Evolutionary conservation across 345 rosid species (phyloP).

Genomic region (Murraya paniculata): DNA sequence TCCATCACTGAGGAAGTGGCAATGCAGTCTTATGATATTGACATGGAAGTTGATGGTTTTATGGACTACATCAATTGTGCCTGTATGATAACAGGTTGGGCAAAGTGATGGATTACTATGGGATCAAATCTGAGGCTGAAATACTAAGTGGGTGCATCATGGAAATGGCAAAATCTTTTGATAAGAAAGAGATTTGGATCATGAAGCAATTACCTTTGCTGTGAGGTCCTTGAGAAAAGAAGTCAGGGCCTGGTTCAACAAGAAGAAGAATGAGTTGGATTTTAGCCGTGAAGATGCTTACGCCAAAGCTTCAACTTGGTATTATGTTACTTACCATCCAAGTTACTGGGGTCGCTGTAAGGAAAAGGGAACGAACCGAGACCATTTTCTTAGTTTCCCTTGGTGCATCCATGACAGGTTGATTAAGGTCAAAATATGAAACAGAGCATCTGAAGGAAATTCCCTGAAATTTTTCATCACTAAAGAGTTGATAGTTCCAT

Average conservation of each 20-base stretch:
- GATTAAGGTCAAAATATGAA: slow-evolving; percentile 28
- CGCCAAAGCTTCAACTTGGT: slow-evolving; percentile 56
- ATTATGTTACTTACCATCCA: slow-evolving; percentile 44
- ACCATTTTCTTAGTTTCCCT: slow-evolving; percentile 44
- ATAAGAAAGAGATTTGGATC: slow-evolving; percentile 34
- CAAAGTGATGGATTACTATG: slow-evolving; percentile 44
- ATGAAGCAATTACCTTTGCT: slow-evolving; percentile 31
- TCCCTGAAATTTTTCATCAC: background rate
- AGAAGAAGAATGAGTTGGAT: slow-evolving; percentile 17
- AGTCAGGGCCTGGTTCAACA: slow-evolving; percentile 44
- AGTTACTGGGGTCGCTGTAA: slow-evolving; percentile 34
- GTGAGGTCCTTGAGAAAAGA: slow-evolving; percentile 40
- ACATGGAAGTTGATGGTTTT: slow-evolving; percentile 44
- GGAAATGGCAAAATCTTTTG: slow-evolving; percentile 37
- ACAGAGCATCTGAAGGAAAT: background rate
- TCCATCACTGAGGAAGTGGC: slow-evolving; percentile 39
- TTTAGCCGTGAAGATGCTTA: slow-evolving; percentile 13
- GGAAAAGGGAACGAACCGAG: slow-evolving; percentile 28
- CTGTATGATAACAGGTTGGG: slow-evolving; percentile 38
- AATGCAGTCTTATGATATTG: slow-evolving; percentile 33
- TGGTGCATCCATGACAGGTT: slow-evolving; percentile 44
- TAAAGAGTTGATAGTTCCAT: background rate
- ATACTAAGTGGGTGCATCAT: slow-evolving; percentile 38
- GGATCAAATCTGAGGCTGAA: slow-evolving; percentile 45
- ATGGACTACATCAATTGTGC: slow-evolving; percentile 34